A percentile compares a stretch with the other conserved stretches of the same genome.
phyloP scores from a whole-genome alignment of 2,329 filamentous ascomycete genomes.

The Coniella lustricola region DNA sequence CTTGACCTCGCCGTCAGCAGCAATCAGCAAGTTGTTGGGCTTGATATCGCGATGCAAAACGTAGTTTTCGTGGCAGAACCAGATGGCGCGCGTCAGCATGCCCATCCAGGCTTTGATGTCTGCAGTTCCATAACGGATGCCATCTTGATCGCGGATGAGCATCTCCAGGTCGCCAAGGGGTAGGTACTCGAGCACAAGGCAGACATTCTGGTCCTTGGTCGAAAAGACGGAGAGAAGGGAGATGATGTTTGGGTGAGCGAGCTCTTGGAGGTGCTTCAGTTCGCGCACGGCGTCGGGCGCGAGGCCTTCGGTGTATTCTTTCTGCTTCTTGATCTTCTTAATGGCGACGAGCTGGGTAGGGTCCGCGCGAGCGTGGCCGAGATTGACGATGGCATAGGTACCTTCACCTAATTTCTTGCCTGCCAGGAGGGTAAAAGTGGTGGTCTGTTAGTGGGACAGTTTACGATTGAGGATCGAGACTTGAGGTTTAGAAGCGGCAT shows the following conservation, averaged over 20 bases:
- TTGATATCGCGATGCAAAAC: constrained; percentile 97
- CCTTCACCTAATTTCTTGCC: constrained; percentile 90
- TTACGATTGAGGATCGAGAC: not conserved
- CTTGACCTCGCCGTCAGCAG: constrained; percentile 87
- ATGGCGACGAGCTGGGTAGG: constrained; percentile 75
- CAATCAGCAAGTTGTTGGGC: constrained; percentile 94
- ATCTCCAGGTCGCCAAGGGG: constrained; percentile 92
- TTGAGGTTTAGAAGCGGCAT: too few species aligned
- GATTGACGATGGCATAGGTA: constrained; percentile 93
- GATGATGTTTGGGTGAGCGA: constrained; percentile 93
- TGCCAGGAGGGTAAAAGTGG: constrained; percentile 27
- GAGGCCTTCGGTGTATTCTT: constrained; percentile 84
- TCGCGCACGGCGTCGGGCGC: constrained; percentile 92
- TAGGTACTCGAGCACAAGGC: constrained; percentile 88
- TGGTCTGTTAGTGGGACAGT: not conserved
- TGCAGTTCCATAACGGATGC: constrained; percentile 72
- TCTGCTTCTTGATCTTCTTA: constrained; percentile 85
- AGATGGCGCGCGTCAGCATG: constrained; percentile 87
- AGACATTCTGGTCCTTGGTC: constrained; percentile 93
- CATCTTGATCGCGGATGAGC: constrained; percentile 77
- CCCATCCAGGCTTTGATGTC: constrained; percentile 99
- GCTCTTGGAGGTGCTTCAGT: constrained; percentile 90
- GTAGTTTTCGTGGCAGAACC: constrained; percentile 95
- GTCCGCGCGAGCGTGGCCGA: constrained; percentile 70
- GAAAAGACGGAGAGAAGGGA: constrained; percentile 87